Evolutionary conservation across 345 rosid species (phyloP), one percentile per base, ranked within the genome.

Genomic region (Sisymbrium irio): DNA sequence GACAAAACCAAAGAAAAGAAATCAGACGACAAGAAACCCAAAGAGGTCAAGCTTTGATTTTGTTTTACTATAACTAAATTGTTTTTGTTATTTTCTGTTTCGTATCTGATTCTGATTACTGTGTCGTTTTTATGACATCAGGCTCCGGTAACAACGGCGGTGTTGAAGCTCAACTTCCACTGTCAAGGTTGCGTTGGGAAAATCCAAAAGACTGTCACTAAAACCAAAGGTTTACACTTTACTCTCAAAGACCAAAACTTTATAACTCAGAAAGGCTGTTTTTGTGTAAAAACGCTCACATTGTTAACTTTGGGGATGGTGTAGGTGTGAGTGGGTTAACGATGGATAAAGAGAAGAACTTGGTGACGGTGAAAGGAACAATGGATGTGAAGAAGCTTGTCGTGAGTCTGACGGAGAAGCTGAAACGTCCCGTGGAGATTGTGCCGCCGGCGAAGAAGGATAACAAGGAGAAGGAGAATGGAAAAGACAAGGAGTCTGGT

Each of bases 281-380:
- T 58, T 11, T 19, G 69, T 58, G 42, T 20, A 9, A 58, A 15
- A 28, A n/a, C n/a, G n/a, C n/a, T n/a, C n/a, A n/a, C n/a, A n/a
- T n/a, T n/a, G n/a, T n/a, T n/a, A n/a, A n/a, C n/a, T n/a, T n/a
- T n/a, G n/a, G n/a, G n/a, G n/a, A n/a, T n/a, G n/a, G n/a, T n/a
- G n/a, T n/a, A n/a, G n/a, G 97, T 4, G 96, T 94, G 17, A 71
- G 64, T 1, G 57, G 71, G 54, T 79, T 91, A 28, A 44, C 75
- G 10, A 55, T 91, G 4, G 95, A 88, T 36, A 78, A 59, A 8
- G 86, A 67, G 8, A 91, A 89, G 77, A 87, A 91, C 20, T 73
- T 81, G 1, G 89, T 91, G 20, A 80, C 89, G 13, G 97, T 91
- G 12, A 89, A 84, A 37, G 97, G 98, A 8, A 89, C 84, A 14